Evolutionary conservation across 2,329 filamentous ascomycete genomes (phyloP).

Genomic region (Aspergillus pseudoterreus): DNA sequence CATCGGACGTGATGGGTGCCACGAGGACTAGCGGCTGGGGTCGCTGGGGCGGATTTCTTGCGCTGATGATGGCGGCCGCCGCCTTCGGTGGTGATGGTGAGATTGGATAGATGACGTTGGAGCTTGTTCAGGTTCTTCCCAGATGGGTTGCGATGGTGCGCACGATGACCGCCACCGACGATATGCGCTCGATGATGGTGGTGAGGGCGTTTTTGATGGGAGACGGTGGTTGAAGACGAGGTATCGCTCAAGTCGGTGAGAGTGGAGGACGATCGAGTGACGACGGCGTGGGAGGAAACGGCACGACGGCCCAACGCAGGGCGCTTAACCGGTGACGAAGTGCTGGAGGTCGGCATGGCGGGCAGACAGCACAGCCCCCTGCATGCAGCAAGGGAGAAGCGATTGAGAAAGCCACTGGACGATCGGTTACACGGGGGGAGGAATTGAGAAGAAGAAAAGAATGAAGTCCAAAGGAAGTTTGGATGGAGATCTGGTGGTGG

Average conservation of each 20-base stretch:
- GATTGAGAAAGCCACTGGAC: background rate
- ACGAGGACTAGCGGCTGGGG: conserved; percentile 41
- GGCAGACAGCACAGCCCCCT: background rate
- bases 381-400: background rate
- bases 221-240: conserved; percentile 13
- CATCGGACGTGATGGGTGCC: conserved; percentile 37
- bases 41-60: conserved; percentile 45
- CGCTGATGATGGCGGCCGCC: conserved; percentile 40
- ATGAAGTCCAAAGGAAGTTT: background rate
- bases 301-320: conserved; percentile 38
- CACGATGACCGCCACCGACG: conserved; percentile 38
- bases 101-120: conserved; percentile 31
- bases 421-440: background rate
- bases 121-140: conserved; percentile 44
- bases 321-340: conserved; percentile 38
- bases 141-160: conserved; percentile 42
- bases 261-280: conserved; percentile 32
- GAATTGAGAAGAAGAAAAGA: background rate
- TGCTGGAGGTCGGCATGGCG: conserved; percentile 27
- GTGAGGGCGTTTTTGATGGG: conserved; percentile 31
- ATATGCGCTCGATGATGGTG: conserved; percentile 41
- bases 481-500: conserved; percentile 4
- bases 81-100: conserved; percentile 25
- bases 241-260: conserved; percentile 27
- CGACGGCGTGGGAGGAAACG: conserved; percentile 38